Base-by-base conservation (phyloP, 2,329 filamentous ascomycete genomes). In the Penicillium corylophilum region DNA sequence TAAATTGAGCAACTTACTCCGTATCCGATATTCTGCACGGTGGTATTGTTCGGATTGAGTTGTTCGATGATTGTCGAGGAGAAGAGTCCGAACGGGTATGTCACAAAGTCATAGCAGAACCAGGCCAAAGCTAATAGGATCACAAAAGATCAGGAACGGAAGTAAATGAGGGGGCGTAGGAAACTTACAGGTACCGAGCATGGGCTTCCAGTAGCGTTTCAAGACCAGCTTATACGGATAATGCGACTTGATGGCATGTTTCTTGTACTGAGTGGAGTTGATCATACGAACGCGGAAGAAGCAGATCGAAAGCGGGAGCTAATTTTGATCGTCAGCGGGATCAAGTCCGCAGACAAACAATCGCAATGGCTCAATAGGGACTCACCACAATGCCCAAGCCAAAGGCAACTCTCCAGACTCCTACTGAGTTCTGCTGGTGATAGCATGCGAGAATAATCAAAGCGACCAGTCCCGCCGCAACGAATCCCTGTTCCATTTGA, bases 21-120 rank as follows among this genome's bases (percentile, higher is more conserved):
- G 16, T 62, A 65, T 16, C 60, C 63, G 26, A 64, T 63, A 24
- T 61, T 65, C n/a, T 65, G 53, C 56, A 74, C 65, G 1, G 77
- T 63, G n/a, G 69, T 75, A 29, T 76, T 69, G 13, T 69, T 64
- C 0, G 73, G 59, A 24, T 76, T 75, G 24, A 75, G 65, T 22
- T 73, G 67, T 3, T 66, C 64, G 45, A 81, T 74, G 51, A 82
- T 82, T 20, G 79, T 80, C 0, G 77, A 78, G 49, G 75, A 77
- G 64, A 82, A 82, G 24, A 83, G 73, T 8, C 79, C 79, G 54
- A 82, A 82, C 0, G 80, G 80, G 46, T 80, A 78, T 0, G 77
- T 76, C 36, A 82, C 76, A 62, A 77, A 83, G 60, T 84, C 79
- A 62, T 83, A 78, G 38, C 71, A 63, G 61, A 82, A 82, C 79